Evolutionary conservation across 1,284 basidiomycete species (phyloP).

Genomic region (Leucoagaricus sp.): DNA sequence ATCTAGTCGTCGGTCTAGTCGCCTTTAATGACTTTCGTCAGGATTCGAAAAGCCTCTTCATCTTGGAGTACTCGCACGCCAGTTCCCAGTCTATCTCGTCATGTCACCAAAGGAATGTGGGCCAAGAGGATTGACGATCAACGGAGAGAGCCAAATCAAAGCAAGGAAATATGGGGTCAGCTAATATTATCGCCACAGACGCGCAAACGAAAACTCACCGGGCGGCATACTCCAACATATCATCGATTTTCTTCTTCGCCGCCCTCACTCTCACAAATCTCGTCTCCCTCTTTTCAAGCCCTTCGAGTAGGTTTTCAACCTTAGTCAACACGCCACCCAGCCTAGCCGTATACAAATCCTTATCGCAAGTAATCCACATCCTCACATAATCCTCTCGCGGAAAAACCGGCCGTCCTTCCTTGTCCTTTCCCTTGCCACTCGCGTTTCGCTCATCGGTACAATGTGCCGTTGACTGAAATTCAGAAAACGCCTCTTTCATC

Average conservation of each 20-base stretch:
- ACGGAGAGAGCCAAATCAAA: no score
- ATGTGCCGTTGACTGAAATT: no score
- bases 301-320: not conserved
- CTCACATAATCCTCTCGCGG: not conserved
- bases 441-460: no score
- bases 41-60: not conserved
- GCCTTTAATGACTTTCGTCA: not conserved
- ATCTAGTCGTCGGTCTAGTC: not conserved
- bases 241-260: conserved; percentile 1
- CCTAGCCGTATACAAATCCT: not conserved
- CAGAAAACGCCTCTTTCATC: no score
- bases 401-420: no score
- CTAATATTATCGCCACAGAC: not conserved
- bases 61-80: conserved; percentile 5
- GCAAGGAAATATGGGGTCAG: no score
- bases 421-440: no score
- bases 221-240: conserved; percentile 8
- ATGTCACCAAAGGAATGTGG: not conserved
- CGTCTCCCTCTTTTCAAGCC: conserved; percentile 3
- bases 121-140: not conserved
- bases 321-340: not conserved
- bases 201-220: not conserved
- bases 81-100: not conserved
- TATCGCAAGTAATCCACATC: not conserved
- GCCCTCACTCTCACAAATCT: conserved; percentile 4